phyloP scores from a whole-genome alignment of 2,329 filamentous ascomycete genomes.

The Epichloe brachyelytri region DNA sequence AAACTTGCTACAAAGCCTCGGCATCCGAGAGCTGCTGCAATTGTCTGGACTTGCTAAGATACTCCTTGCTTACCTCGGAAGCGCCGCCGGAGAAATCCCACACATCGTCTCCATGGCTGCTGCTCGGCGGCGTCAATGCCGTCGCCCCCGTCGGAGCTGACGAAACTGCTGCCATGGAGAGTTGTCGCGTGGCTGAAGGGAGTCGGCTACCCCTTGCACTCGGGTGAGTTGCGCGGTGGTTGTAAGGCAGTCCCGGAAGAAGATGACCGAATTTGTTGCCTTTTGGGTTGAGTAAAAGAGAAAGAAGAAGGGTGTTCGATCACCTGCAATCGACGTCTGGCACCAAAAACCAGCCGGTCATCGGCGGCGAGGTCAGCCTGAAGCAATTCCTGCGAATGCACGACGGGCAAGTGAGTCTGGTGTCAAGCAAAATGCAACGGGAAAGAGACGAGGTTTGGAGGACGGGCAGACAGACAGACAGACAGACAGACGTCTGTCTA shows the following conservation, averaged over 20 bases:
- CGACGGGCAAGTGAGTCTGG: not conserved
- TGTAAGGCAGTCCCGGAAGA: not conserved
- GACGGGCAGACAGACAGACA: not conserved
- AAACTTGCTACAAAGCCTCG: not conserved
- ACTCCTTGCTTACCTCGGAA: conserved; percentile 23
- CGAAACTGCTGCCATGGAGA: conserved; percentile 40
- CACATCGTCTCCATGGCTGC: conserved; percentile 33
- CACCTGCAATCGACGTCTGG: not conserved
- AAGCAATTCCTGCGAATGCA: conserved; percentile 2
- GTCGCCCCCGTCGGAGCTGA: conserved; percentile 34
- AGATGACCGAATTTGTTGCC: not conserved
- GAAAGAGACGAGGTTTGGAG: not conserved
- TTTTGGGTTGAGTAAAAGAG: not conserved
- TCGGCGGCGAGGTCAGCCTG: conserved; percentile 2
- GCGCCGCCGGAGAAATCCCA: conserved; percentile 28
- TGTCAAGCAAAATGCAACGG: not conserved
- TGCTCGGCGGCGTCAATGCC: conserved; percentile 34
- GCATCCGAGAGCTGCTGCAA: not conserved
- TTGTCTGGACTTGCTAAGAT: not conserved
- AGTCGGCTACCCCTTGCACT: conserved; percentile 16
- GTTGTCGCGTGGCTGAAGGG: conserved; percentile 9
- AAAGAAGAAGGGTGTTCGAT: not conserved
- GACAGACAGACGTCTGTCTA: too few relatives aligned
- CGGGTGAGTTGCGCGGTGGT: not conserved
- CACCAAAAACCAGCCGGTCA: not conserved